Evolutionary conservation across 805 yeast genomes (phyloP).

Genomic region (Candida chilensis): DNA sequence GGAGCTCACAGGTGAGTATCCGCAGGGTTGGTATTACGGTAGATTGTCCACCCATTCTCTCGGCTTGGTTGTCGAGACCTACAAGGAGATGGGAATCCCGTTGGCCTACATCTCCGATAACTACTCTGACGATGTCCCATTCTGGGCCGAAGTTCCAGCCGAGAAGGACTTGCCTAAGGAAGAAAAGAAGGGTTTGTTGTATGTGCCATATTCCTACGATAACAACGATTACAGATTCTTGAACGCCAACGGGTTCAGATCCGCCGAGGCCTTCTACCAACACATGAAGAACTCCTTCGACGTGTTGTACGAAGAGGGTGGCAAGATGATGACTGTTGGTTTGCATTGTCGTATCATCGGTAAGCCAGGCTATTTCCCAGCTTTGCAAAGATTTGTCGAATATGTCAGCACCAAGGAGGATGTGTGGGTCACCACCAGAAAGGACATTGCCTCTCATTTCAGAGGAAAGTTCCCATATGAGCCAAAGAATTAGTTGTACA

Average conservation of each 20-base stretch:
- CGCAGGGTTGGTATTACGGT: conserved; percentile 25
- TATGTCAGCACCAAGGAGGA: conserved; percentile 18
- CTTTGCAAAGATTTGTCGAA: conserved; percentile 21
- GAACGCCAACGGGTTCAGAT: conserved; percentile 13
- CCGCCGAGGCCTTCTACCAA: conserved; percentile 12
- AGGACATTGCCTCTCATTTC: conserved; percentile 21
- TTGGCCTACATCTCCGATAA: conserved; percentile 21
- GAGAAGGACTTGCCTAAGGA: too few relatives aligned
- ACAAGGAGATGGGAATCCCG: conserved; percentile 17
- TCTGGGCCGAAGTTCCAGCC: conserved; percentile 19
- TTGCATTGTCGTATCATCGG: conserved; percentile 23
- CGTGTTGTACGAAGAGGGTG: conserved; percentile 22
- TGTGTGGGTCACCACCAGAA: conserved; percentile 25
- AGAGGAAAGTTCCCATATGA: conserved; percentile 11
- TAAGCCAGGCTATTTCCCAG: conserved; percentile 23
- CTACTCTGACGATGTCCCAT: conserved; percentile 25
- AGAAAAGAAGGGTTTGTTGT: conserved; percentile 13
- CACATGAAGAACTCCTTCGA: conserved; percentile 25
- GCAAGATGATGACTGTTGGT: conserved; percentile 24
- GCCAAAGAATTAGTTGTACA: too few relatives aligned
- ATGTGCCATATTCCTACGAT: conserved; percentile 18
- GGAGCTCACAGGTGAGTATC: conserved; percentile 19
- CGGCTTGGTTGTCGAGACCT: conserved; percentile 20
- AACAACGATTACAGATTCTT: conserved; percentile 16
- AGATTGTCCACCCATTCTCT: conserved; percentile 18